A percentile compares a stretch with the other conserved stretches of the same genome.
Evolutionary conservation across 495 filamentous ascomycete genomes (phyloP).

Genomic region (Penicillium waksmanii): DNA sequence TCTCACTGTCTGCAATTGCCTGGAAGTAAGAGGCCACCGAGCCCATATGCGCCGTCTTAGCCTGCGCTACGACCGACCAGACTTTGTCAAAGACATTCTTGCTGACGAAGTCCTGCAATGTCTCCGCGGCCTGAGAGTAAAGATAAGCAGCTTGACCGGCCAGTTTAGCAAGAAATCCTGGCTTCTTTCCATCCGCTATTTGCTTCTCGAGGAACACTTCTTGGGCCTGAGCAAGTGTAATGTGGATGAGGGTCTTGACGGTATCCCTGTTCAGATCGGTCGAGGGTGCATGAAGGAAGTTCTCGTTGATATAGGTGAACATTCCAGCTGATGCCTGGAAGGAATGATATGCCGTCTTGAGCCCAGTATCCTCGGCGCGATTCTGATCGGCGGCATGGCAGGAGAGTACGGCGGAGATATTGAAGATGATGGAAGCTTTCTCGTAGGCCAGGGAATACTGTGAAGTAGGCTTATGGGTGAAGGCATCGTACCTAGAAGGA

Average conservation of each 20-base stretch:
- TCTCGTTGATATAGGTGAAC: slow-evolving; percentile 99
- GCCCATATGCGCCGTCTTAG: slow-evolving; percentile 82
- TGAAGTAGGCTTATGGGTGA: slow-evolving; percentile 93
- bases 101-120: slow-evolving; percentile 87
- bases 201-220: slow-evolving; percentile 98
- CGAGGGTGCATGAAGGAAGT: slow-evolving; percentile 95
- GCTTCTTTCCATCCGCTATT: slow-evolving; percentile 89
- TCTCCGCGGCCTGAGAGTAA: slow-evolving; percentile 84
- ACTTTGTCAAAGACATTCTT: slow-evolving; percentile 94
- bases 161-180: slow-evolving; percentile 88
- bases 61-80: slow-evolving; percentile 86
- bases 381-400: slow-evolving; percentile 95
- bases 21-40: slow-evolving; percentile 94
- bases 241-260: slow-evolving; percentile 87
- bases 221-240: slow-evolving; percentile 94
- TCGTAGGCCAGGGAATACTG: slow-evolving; percentile 97
- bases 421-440: slow-evolving; percentile 99
- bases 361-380: slow-evolving; percentile 84
- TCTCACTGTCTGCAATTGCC: slow-evolving; percentile 87
- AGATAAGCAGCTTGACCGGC: slow-evolving; percentile 88
- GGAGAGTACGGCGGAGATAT: slow-evolving; percentile 95
- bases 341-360: slow-evolving; percentile 97
- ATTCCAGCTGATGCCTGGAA: slow-evolving; percentile 98
- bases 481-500: slow-evolving; percentile 87
- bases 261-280: slow-evolving; percentile 93